Conservation (phyloP, 768 basidiomycete genomes). For the Lentinula guzmanii region DNA sequence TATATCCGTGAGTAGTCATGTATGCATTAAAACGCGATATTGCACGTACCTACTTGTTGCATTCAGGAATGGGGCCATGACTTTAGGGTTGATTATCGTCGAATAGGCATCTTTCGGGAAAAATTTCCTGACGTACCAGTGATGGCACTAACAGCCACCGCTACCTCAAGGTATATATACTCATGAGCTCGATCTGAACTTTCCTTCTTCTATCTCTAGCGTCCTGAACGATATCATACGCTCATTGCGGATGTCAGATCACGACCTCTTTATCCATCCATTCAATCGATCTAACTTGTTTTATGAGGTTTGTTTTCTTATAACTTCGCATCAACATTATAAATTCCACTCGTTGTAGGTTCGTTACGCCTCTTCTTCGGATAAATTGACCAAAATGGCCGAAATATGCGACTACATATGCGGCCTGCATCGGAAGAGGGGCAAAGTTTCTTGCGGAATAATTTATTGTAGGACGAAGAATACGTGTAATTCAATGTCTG, state of each 20-base stretch:
- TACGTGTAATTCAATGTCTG: constrained; percentile 63
- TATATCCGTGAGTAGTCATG: constrained; percentile 53
- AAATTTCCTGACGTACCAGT: constrained; percentile 68
- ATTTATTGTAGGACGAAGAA: constrained; percentile 69
- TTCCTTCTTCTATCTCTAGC: constrained; percentile 25
- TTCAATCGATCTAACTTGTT: constrained; percentile 79
- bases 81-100: constrained; percentile 70
- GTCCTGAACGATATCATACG: constrained; percentile 71
- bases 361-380: constrained; percentile 52
- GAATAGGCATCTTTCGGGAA: constrained; percentile 63
- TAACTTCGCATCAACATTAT: not conserved
- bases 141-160: constrained; percentile 85
- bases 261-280: constrained; percentile 62
- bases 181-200: not conserved
- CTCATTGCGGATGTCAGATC: constrained; percentile 53
- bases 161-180: constrained; percentile 51
- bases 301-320: constrained; percentile 53
- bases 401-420: constrained; percentile 65
- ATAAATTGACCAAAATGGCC: constrained; percentile 49
- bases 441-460: constrained; percentile 61
- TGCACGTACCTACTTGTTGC: not conserved
- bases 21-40: not conserved
- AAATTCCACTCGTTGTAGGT: constrained; percentile 34
- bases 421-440: constrained; percentile 53
- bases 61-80: constrained; percentile 80